Evolutionary conservation across 352 stramenopile species (phyloP), one percentile per base, ranked within the genome.

Genomic region (Globisporangium carolinianum): DNA sequence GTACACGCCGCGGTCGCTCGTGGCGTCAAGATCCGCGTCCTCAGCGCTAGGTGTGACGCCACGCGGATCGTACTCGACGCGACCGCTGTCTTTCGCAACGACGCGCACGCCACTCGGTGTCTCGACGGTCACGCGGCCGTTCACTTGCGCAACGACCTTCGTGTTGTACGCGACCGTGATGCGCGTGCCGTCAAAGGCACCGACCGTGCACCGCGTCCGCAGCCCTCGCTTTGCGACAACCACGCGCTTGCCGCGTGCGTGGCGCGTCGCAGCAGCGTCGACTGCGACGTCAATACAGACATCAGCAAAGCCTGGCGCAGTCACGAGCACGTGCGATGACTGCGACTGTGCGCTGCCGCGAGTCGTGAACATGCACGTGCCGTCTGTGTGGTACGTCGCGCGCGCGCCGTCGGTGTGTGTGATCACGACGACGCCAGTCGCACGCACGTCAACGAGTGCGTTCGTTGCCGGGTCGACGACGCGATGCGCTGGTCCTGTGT

Each of bases 141-240:
- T 88, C 36, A 92, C 79, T 37, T 87, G 75, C 2, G 83, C 83
- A 11, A 86, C 79, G 5, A 92, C 76, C 47, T 83, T 83, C 32
- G 83, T 90, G 53, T 92, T 87, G 62, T 92, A 92, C 47, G 74
- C 73, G 39, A 87, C 62, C 43, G 87, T 69, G 5, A 89, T 60
- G n/a, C 58, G 41, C 11, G 83, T 88, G 55, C 80, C 83, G 18
- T 92, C 78, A 17, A 72, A 68, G 6, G 71, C 47, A 9, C 75
- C 70, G 12, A 89, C 59, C 43, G 80, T 57, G 56, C 69, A 84
- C 12, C 83, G 75, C 0, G 71, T 69, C 14, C 80, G 79, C 18
- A 90, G 57, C 3, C 83, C 83, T 15, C 83, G 79, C 49, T 90
- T 90, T 6, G 78, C 88, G 35, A 92, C 71, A 17, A 76, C 78